Percentiles rank a stretch among this genome's conserved stretches.
Evolutionary conservation across 306 rosid species (phyloP).

Genomic region (Glycine latifolia): DNA sequence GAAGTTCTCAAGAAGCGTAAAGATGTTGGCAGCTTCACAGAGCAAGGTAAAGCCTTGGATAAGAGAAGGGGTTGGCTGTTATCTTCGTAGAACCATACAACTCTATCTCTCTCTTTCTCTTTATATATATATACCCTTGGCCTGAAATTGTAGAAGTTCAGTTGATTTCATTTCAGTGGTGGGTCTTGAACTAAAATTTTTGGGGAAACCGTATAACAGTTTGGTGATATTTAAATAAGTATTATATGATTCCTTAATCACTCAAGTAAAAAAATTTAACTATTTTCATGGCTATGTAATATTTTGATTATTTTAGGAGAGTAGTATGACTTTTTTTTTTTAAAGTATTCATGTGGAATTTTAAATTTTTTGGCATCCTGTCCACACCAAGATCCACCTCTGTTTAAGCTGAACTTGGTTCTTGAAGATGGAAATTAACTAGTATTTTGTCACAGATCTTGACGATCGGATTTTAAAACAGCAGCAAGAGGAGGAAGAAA

Average conservation of each 20-base stretch:
- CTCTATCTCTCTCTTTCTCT: no score
- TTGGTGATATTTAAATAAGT: background rate
- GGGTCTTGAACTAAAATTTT: constrained; percentile 24
- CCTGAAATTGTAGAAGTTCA: constrained; percentile 30
- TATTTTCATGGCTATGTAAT: background rate
- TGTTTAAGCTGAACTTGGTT: constrained; percentile 20
- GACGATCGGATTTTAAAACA: constrained; percentile 91
- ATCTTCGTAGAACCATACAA: background rate
- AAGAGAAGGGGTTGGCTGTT: constrained; percentile 8
- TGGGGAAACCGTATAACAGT: background rate
- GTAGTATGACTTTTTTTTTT: background rate
- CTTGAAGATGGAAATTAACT: constrained; percentile 21
- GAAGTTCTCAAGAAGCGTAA: constrained; percentile 88
- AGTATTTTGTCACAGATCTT: constrained; percentile 63
- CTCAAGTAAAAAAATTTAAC: background rate
- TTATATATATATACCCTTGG: background rate
- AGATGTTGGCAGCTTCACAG: constrained; percentile 80
- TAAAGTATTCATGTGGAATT: no score
- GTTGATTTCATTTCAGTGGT: background rate
- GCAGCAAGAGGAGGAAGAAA: constrained; percentile 98
- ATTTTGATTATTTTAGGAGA: background rate
- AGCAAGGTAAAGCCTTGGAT: constrained; percentile 72
- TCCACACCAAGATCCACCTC: no score
- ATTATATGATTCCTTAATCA: background rate
- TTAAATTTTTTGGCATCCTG: background rate